These are phyloP conservation scores for Chenopodium album DNA, from an alignment of 148 eudicot species.

Conservation along the genomic window DNA sequence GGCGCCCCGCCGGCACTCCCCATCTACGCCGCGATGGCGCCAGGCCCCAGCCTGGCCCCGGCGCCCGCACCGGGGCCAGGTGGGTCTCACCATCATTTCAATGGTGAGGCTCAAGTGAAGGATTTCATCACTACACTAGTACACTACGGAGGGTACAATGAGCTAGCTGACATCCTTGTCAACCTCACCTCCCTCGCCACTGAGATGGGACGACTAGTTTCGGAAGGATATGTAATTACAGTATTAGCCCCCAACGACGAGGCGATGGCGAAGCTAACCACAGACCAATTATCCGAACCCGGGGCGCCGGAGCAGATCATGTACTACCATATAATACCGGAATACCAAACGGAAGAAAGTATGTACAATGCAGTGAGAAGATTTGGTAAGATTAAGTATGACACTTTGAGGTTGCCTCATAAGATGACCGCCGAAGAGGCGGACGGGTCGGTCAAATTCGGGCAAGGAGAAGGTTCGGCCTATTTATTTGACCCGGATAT, in stretches of 20 bases:
- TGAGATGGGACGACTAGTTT: constrained; percentile 56
- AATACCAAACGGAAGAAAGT: constrained; percentile 66
- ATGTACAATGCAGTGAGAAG: constrained; percentile 64
- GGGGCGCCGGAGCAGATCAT: constrained; percentile 67
- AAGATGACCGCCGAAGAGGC: constrained; percentile 60
- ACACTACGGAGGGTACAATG: constrained; percentile 57
- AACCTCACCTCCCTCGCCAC: constrained; percentile 53
- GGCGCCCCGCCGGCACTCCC: constrained; percentile 50
- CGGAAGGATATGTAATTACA: constrained; percentile 58
- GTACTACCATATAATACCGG: constrained; percentile 62
- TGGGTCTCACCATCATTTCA: constrained; percentile 50
- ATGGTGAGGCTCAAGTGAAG: constrained; percentile 44
- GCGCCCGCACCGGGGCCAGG: constrained; percentile 57
- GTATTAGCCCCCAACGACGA: constrained; percentile 65
- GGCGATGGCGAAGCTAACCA: constrained; percentile 60
- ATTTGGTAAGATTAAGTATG: constrained; percentile 57
- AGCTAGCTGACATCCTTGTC: constrained; percentile 55
- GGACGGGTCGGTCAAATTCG: constrained; percentile 60
- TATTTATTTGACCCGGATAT: constrained; percentile 69
- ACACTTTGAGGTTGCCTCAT: constrained; percentile 49
- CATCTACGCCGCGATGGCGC: constrained; percentile 50
- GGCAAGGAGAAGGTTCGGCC: constrained; percentile 52
- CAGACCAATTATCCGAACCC: constrained; percentile 59
- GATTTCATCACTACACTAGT: constrained; percentile 47
- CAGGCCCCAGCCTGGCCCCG: constrained; percentile 43